These are phyloP conservation scores for Berberis vulgaris DNA, from an alignment of 164 flowering plant genomes.

Conservation along the genomic window DNA sequence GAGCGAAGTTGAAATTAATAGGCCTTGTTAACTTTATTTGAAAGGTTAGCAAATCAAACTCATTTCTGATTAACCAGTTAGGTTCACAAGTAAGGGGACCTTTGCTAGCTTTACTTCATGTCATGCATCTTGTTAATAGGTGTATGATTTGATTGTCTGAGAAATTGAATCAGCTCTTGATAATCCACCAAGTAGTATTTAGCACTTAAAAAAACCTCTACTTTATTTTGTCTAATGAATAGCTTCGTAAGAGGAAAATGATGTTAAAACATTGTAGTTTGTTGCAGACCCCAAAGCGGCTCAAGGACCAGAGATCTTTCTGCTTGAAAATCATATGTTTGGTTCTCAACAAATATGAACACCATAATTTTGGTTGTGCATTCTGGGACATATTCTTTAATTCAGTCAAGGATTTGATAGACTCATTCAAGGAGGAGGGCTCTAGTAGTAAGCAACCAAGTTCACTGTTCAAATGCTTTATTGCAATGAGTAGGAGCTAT, in stretches of 20 bases:
- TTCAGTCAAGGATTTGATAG: constrained; percentile 58
- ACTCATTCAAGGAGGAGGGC: constrained; percentile 73
- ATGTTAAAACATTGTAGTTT: not conserved
- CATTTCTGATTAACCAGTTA: too few species aligned
- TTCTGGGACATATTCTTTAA: constrained; percentile 81
- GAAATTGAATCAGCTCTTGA: too few species aligned
- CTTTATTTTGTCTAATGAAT: too few species aligned
- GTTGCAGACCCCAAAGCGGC: constrained; percentile 62
- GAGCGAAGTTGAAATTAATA: too few species aligned
- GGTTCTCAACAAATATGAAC: constrained; percentile 62
- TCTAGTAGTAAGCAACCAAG: constrained; percentile 89
- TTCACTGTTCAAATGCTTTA: constrained; percentile 79
- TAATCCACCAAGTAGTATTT: too few species aligned
- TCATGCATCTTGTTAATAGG: too few species aligned
- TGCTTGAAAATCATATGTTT: constrained; percentile 65
- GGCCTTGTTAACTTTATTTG: too few species aligned
- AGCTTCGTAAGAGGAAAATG: not conserved
- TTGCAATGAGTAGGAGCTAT: constrained; percentile 77
- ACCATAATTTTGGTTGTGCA: constrained; percentile 49
- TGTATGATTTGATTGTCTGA: too few species aligned
- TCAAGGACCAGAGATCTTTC: constrained; percentile 70
- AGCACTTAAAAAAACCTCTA: too few species aligned
- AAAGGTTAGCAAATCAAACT: too few species aligned
- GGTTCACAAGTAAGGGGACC: too few species aligned
- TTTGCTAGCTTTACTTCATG: too few species aligned